A percentile compares a stretch with the other conserved stretches of the same genome.
Evolutionary conservation across 164 flowering plant species (phyloP).

Genomic region (Tinospora cordifolia): DNA sequence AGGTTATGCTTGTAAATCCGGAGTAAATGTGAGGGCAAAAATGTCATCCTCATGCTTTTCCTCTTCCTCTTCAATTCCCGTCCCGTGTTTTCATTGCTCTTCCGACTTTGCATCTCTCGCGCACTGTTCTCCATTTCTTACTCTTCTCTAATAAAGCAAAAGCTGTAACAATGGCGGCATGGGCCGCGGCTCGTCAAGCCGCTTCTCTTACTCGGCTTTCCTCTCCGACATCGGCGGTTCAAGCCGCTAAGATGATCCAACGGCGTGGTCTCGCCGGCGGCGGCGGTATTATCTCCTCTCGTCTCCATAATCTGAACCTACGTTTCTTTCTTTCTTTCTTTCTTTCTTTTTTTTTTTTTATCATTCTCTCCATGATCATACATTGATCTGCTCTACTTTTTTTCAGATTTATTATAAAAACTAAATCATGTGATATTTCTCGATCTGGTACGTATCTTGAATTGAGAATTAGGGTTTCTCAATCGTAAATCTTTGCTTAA

Average conservation of each 20-base stretch:
- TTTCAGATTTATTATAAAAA: background rate
- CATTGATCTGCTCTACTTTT: background rate
- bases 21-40: background rate
- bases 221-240: slow-evolving; percentile 18
- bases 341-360: background rate
- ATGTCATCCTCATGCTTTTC: background rate
- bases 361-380: background rate
- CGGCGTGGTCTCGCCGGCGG: slow-evolving; percentile 70
- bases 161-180: slow-evolving; percentile 20
- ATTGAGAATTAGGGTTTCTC: background rate
- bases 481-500: background rate
- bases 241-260: slow-evolving; percentile 33
- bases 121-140: background rate
- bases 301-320: slow-evolving; percentile 1
- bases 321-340: background rate
- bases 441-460: background rate
- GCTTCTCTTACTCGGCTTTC: slow-evolving; percentile 21
- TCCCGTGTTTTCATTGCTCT: background rate
- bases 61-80: background rate
- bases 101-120: background rate
- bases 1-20: background rate
- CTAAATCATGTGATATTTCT: background rate
- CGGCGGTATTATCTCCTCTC: slow-evolving; percentile 30
- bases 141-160: background rate
- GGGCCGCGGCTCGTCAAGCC: slow-evolving; percentile 28